Evolutionary conservation across 345 rosid genomes (phyloP).

Genomic region (Arabidopsis suecica): DNA sequence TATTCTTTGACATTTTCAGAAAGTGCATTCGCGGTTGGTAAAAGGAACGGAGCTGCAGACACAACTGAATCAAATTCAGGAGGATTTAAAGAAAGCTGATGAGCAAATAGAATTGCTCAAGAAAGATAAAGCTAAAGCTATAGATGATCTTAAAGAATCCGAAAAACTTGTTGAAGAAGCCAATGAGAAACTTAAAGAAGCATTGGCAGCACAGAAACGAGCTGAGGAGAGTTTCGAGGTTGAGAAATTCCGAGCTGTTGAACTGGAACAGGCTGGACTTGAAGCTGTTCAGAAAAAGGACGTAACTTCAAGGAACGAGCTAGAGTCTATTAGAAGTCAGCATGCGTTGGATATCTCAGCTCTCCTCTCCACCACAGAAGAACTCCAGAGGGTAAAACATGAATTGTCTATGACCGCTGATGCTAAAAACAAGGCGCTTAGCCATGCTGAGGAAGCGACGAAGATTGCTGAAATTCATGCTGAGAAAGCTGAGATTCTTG

Average conservation of each 20-base stretch:
- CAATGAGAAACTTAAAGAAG: constrained; percentile 78
- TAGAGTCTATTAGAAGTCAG: constrained; percentile 74
- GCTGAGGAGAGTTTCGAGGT: constrained; percentile 83
- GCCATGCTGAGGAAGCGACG: constrained; percentile 89
- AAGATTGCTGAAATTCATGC: constrained; percentile 89
- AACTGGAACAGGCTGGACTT: constrained; percentile 83
- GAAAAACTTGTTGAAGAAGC: constrained; percentile 69
- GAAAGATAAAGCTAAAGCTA: constrained; percentile 77
- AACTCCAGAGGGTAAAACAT: constrained; percentile 70
- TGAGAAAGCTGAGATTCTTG: constrained; percentile 78
- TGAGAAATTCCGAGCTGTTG: constrained; percentile 86
- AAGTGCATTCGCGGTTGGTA: constrained; percentile 52
- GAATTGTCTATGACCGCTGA: constrained; percentile 76
- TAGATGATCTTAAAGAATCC: constrained; percentile 72
- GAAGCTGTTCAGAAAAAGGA: constrained; percentile 81
- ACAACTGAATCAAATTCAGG: constrained; percentile 70
- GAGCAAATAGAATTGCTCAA: constrained; percentile 69
- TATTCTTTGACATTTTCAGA: constrained; percentile 50
- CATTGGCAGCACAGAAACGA: constrained; percentile 85
- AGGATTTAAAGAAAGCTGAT: constrained; percentile 84
- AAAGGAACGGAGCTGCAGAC: constrained; percentile 74
- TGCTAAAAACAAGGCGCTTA: constrained; percentile 83
- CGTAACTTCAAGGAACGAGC: constrained; percentile 72
- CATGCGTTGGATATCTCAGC: constrained; percentile 84
- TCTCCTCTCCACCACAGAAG: constrained; percentile 76